Conservation (phyloP, 306 rosid species). For the Malus domestica region DNA sequence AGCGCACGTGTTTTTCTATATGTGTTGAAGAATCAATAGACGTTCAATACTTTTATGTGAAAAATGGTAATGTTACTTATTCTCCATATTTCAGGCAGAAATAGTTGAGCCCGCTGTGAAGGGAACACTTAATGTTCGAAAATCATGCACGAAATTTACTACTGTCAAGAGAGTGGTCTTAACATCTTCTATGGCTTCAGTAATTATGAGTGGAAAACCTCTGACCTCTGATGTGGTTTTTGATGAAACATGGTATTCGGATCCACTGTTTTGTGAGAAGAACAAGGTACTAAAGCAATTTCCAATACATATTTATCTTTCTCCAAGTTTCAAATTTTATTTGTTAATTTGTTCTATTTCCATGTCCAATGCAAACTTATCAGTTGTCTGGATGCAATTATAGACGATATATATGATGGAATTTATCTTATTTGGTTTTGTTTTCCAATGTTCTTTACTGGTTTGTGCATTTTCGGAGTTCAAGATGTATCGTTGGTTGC, state of each 20-base stretch:
- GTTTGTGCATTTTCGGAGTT: not conserved
- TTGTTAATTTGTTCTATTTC: not conserved
- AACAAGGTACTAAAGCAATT: not conserved
- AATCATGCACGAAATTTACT: constrained; percentile 8
- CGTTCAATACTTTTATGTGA: too few species aligned
- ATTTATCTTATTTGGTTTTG: not conserved
- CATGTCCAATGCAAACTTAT: not conserved
- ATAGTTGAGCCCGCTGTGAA: constrained; percentile 28
- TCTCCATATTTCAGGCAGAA: constrained; percentile 6
- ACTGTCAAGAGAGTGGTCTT: constrained; percentile 21
- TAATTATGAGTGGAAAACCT: constrained; percentile 1
- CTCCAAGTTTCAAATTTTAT: not conserved
- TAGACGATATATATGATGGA: not conserved
- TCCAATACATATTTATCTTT: not conserved
- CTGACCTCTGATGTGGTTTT: constrained; percentile 4
- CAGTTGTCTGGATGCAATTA: not conserved
- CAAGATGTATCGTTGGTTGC: not conserved
- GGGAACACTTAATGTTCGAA: constrained; percentile 25
- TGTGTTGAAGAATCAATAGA: not conserved
- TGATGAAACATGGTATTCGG: constrained; percentile 30
- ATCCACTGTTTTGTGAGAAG: constrained; percentile 10
- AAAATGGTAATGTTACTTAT: not conserved
- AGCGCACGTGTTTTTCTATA: too few species aligned
- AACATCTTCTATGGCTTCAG: constrained; percentile 25
- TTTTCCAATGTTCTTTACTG: not conserved